Percentiles rank a stretch among this genome's conserved stretches.
Evolutionary conservation across 2,329 filamentous ascomycete genomes (phyloP).

Genomic region (Ceratocystis smalleyi): DNA sequence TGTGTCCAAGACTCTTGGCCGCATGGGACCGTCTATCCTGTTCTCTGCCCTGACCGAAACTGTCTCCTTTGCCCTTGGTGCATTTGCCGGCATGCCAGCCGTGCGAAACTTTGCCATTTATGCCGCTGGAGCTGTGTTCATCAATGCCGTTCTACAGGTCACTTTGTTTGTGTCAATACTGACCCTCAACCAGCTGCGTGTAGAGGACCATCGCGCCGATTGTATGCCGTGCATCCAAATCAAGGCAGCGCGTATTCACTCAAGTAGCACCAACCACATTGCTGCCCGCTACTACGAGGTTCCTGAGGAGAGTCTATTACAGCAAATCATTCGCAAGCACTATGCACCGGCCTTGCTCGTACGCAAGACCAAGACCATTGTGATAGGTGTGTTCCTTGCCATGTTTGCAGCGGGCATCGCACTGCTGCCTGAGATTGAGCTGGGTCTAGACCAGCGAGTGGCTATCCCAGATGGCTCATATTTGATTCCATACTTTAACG

Average conservation of each 20-base stretch:
- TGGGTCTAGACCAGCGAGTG: constrained; percentile 87
- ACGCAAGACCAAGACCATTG: constrained; percentile 59
- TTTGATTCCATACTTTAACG: constrained; percentile 89
- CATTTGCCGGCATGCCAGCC: constrained; percentile 93
- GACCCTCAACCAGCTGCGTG: constrained; percentile 76
- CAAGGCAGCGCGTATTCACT: constrained; percentile 53
- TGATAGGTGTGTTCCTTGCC: constrained; percentile 72
- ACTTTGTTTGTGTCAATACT: constrained; percentile 94
- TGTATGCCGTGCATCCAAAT: constrained; percentile 83
- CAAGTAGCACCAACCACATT: constrained; percentile 38
- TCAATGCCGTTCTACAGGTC: constrained; percentile 92
- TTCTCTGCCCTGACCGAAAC: constrained; percentile 93
- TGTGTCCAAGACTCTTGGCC: constrained; percentile 73
- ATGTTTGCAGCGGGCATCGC: constrained; percentile 75
- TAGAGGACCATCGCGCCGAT: constrained; percentile 77
- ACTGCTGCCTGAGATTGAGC: constrained; percentile 65
- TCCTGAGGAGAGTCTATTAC: constrained; percentile 68
- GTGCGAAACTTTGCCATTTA: constrained; percentile 96
- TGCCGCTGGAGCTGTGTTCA: constrained; percentile 85
- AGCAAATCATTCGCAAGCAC: constrained; percentile 74
- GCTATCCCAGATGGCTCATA: constrained; percentile 90
- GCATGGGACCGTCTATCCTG: constrained; percentile 93
- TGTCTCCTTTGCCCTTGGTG: constrained; percentile 78
- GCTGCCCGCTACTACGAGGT: constrained; percentile 46
- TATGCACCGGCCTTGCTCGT: constrained; percentile 74